These are phyloP conservation scores for Nidularia pulvinata DNA, from an alignment of 768 basidiomycete species.

Conservation along the genomic window DNA sequence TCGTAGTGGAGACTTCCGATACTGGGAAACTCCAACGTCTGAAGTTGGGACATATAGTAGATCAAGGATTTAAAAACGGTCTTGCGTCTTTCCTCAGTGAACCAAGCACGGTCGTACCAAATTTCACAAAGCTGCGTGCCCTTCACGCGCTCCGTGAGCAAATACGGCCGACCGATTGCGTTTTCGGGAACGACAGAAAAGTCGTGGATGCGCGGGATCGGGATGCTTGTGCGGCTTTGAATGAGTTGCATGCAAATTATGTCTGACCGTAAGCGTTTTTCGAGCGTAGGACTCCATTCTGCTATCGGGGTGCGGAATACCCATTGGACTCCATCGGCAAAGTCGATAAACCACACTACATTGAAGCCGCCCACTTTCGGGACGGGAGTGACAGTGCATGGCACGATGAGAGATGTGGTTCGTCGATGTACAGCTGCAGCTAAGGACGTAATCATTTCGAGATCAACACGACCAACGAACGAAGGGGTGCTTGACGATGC, in stretches of 20 bases:
- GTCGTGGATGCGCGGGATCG: not conserved
- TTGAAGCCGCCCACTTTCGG: not conserved
- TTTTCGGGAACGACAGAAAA: not conserved
- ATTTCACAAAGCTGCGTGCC: not conserved
- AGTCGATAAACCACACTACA: not conserved
- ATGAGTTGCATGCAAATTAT: not conserved
- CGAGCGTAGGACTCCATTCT: not conserved
- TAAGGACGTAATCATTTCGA: too few species aligned
- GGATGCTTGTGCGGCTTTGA: not conserved
- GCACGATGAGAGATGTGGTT: not conserved
- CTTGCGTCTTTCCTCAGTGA: not conserved
- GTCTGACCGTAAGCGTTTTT: not conserved
- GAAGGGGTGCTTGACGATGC: too few species aligned
- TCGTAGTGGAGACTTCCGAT: not conserved
- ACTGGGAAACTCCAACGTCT: not conserved
- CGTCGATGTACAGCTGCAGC: too few species aligned
- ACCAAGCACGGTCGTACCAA: not conserved
- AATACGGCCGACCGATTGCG: not conserved
- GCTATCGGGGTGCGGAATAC: not conserved
- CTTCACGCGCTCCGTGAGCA: not conserved
- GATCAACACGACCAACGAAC: too few species aligned
- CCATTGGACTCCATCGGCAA: not conserved
- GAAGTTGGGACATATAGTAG: not conserved
- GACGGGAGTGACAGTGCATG: not conserved
- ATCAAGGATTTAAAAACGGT: not conserved